These are phyloP conservation scores for Aspergillus coremiiformis DNA, from an alignment of 495 filamentous ascomycete genomes.

Conservation along the genomic window DNA sequence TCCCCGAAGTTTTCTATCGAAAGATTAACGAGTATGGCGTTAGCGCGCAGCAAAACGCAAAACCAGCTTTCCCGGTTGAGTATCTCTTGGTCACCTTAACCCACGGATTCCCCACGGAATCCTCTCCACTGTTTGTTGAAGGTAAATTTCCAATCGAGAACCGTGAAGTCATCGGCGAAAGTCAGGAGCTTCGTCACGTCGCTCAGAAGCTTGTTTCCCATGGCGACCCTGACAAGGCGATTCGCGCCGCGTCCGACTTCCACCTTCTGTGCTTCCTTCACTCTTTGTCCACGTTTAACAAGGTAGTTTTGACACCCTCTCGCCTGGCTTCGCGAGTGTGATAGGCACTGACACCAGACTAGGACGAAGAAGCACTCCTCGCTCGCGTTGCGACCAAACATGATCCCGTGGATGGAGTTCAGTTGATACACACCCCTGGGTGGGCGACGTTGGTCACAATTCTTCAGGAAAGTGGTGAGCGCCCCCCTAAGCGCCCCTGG, in stretches of 20 bases:
- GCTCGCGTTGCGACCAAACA: conserved; percentile 73
- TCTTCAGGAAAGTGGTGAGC: conserved; percentile 94
- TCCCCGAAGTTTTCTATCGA: conserved; percentile 95
- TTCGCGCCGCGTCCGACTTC: conserved; percentile 76
- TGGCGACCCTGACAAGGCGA: conserved; percentile 53
- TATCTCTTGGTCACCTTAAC: conserved; percentile 94
- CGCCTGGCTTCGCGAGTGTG: neutral
- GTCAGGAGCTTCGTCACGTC: conserved; percentile 63
- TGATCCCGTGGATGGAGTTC: conserved; percentile 67
- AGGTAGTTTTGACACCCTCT: conserved; percentile 48
- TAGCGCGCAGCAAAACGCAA: conserved; percentile 94
- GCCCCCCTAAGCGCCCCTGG: conserved; percentile 73
- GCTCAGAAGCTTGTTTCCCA: conserved; percentile 53
- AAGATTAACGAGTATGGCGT: conserved; percentile 93
- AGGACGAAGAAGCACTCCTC: conserved; percentile 88
- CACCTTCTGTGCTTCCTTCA: conserved; percentile 86
- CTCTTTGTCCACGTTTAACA: conserved; percentile 67
- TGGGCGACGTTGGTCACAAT: conserved; percentile 93
- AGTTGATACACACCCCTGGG: conserved; percentile 74
- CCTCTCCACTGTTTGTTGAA: conserved; percentile 64
- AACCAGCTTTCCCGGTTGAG: conserved; percentile 91
- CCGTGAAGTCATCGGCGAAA: conserved; percentile 73
- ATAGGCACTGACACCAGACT: conserved; percentile 11
- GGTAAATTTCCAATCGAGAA: conserved; percentile 82
- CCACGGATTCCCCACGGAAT: conserved; percentile 83